phyloP scores from a whole-genome alignment of 2,329 filamentous ascomycete genomes.

The Fusarium sp. region DNA sequence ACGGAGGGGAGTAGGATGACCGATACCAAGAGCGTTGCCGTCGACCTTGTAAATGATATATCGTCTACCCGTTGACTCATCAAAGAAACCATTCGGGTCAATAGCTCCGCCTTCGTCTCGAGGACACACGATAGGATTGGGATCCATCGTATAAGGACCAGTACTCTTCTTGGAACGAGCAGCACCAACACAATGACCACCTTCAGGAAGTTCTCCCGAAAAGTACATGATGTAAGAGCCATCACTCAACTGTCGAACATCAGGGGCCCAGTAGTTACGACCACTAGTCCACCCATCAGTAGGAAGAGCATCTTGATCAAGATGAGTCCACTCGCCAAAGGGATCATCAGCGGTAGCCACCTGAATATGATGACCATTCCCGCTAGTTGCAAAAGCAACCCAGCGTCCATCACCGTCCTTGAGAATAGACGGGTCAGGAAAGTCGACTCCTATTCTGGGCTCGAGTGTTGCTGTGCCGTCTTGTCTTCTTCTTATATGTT shows the following conservation, averaged over 20 bases:
- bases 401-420: conserved; percentile 56
- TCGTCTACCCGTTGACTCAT: conserved; percentile 58
- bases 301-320: conserved; percentile 64
- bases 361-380: conserved; percentile 60
- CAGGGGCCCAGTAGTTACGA: conserved; percentile 67
- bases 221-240: conserved; percentile 69
- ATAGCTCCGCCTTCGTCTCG: conserved; percentile 65
- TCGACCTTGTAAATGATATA: conserved; percentile 73
- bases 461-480: conserved; percentile 15
- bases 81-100: conserved; percentile 66
- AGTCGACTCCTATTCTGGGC: conserved; percentile 50
- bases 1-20: conserved; percentile 63
- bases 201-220: conserved; percentile 55
- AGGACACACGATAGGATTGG: conserved; percentile 61
- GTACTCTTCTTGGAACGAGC: conserved; percentile 56
- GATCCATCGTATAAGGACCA: conserved; percentile 62
- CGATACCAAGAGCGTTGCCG: conserved; percentile 61
- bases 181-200: conserved; percentile 65
- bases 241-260: conserved; percentile 59
- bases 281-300: conserved; percentile 62
- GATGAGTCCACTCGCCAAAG: conserved; percentile 55
- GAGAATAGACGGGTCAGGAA: conserved; percentile 63
- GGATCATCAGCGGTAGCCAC: conserved; percentile 60
- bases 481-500: conserved; percentile 25
- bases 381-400: conserved; percentile 66